Evolutionary conservation across 164 flowering plant genomes (phyloP).

Genomic region (Liriodendron chinense): DNA sequence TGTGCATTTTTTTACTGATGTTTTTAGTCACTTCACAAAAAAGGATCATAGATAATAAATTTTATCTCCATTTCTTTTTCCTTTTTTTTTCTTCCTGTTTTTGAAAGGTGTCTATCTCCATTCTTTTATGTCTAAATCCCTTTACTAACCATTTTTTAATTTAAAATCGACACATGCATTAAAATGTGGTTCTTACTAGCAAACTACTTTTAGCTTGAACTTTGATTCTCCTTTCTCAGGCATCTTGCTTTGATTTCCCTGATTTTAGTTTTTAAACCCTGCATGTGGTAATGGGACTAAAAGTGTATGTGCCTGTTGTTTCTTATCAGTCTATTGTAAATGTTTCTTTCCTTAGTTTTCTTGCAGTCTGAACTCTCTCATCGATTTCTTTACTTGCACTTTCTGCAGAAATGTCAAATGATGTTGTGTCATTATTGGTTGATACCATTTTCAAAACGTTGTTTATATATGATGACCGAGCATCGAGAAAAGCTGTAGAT

Average conservation of each 20-base stretch:
- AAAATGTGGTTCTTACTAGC: too few species aligned
- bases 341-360: not conserved
- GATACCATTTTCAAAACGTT: slow-evolving; percentile 71
- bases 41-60: too few species aligned
- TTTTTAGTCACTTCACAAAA: too few species aligned
- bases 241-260: not conserved
- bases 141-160: too few species aligned
- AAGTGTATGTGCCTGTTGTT: not conserved
- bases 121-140: too few species aligned
- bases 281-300: not conserved
- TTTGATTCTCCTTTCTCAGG: too few species aligned
- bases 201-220: too few species aligned
- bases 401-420: slow-evolving; percentile 68
- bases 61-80: too few species aligned
- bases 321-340: not conserved
- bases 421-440: slow-evolving; percentile 57
- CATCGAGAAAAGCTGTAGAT: slow-evolving; percentile 84
- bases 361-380: not conserved
- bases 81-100: too few species aligned
- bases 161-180: too few species aligned
- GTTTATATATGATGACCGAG: slow-evolving; percentile 68
- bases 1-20: too few species aligned
- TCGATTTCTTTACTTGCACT: not conserved
- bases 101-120: too few species aligned
- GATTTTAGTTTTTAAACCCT: not conserved